These are phyloP conservation scores for Ustanciosporium gigantosporum DNA, from an alignment of 1,284 basidiomycete genomes.

Conservation along the genomic window DNA sequence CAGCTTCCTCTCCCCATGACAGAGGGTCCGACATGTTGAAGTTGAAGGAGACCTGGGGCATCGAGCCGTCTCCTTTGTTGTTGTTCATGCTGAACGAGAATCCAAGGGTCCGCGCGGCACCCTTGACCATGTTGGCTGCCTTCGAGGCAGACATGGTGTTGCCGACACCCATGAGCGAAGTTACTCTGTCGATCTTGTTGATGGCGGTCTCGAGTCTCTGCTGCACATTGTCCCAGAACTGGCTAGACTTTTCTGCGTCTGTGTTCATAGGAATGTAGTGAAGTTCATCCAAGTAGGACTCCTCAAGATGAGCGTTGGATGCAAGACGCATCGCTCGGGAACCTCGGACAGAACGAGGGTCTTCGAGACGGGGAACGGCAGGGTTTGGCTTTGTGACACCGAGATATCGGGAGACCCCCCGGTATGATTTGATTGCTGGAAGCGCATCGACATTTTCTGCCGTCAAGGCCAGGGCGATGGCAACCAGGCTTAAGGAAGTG, in stretches of 20 bases:
- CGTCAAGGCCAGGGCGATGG: conserved; percentile 36
- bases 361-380: conserved; percentile 10
- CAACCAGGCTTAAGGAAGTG: conserved; percentile 34
- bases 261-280: conserved; percentile 21
- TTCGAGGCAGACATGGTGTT: conserved; percentile 14
- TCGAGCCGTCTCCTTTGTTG: conserved; percentile 1
- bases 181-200: conserved; percentile 24
- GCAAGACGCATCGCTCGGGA: conserved; percentile 32
- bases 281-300: conserved; percentile 38
- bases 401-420: conserved; percentile 34
- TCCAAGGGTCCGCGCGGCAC: conserved; percentile 32
- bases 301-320: conserved; percentile 25
- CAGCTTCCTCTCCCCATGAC: conserved; percentile 32
- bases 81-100: conserved; percentile 28
- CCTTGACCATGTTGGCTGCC: conserved; percentile 23
- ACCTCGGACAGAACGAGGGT: conserved; percentile 24
- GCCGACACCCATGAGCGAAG: conserved; percentile 18
- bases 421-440: conserved; percentile 31
- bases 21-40: conserved; percentile 33
- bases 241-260: conserved; percentile 11
- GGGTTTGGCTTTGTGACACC: conserved; percentile 18
- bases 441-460: conserved; percentile 30
- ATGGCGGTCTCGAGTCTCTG: conserved; percentile 30
- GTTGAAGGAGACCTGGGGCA: conserved; percentile 34
- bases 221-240: conserved; percentile 37